These are phyloP conservation scores for Coemansia sp. DNA, from an alignment of 192 early-diverging fungal genomes.

Conservation along the genomic window DNA sequence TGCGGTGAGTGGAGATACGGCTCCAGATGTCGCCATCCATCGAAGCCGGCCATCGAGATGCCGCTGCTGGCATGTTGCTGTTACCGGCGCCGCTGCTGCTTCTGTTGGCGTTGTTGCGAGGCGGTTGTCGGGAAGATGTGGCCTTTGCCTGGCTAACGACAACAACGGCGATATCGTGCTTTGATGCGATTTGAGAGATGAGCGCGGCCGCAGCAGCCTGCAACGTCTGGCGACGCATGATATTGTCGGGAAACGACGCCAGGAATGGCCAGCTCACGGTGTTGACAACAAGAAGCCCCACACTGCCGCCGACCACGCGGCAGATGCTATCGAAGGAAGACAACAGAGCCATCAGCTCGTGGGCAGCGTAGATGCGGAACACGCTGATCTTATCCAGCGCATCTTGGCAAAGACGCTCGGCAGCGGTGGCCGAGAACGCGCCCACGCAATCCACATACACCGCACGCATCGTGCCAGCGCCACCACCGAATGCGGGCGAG, in stretches of 20 bases:
- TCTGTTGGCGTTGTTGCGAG: not conserved
- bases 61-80: not conserved
- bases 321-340: conserved; percentile 17
- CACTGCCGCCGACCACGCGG: not conserved
- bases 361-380: conserved; percentile 32
- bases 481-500: not conserved
- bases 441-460: conserved; percentile 30
- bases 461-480: conserved; percentile 5
- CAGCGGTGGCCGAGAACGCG: conserved; percentile 20
- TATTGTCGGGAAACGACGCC: conserved; percentile 27
- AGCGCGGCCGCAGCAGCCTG: conserved; percentile 26
- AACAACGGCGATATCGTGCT: conserved; percentile 20
- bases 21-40: conserved; percentile 39
- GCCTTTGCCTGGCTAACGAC: conserved; percentile 39
- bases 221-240: conserved; percentile 24
- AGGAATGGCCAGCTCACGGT: conserved; percentile 45
- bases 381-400: conserved; percentile 18
- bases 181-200: conserved; percentile 22
- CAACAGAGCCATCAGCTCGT: conserved; percentile 34
- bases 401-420: conserved; percentile 2
- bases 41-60: conserved; percentile 4
- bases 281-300: conserved; percentile 31
- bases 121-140: not conserved
- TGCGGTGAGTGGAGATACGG: conserved; percentile 15
- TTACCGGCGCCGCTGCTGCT: not conserved